Percentiles rank a stretch among this genome's conserved stretches.
Evolutionary conservation across 331 rosid genomes (phyloP).

Genomic region (Malus hybrid): DNA sequence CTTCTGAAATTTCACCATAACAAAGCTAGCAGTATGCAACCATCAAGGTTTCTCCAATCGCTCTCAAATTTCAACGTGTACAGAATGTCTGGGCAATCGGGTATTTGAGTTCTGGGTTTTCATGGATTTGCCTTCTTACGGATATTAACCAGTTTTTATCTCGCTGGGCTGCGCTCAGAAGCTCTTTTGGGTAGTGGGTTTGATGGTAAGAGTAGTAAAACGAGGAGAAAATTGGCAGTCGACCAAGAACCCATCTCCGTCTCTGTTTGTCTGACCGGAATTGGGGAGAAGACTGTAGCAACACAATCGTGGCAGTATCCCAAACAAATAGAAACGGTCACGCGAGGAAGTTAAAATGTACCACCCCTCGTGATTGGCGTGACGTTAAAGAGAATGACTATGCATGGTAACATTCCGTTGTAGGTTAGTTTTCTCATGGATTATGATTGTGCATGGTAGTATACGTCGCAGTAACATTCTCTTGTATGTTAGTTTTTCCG

Average conservation of each 20-base stretch:
- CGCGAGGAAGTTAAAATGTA: no score
- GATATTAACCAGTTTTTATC: conserved; percentile 55
- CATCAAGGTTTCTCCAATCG: neutral
- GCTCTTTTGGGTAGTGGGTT: conserved; percentile 20
- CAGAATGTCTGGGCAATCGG: conserved; percentile 20
- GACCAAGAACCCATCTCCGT: neutral
- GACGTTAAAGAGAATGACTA: neutral
- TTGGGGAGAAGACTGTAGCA: neutral
- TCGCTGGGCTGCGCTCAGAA: conserved; percentile 34
- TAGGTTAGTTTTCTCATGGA: no score
- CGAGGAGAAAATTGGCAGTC: conserved; percentile 3
- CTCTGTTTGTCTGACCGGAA: neutral
- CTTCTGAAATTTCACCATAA: neutral
- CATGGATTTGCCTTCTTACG: conserved; percentile 59
- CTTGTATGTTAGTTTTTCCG: neutral
- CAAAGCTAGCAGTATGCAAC: neutral
- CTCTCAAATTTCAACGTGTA: conserved; percentile 8
- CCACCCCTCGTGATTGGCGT: neutral
- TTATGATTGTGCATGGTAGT: neutral
- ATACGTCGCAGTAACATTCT: no score
- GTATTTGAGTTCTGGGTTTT: conserved; percentile 56
- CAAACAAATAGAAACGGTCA: neutral
- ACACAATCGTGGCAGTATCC: neutral
- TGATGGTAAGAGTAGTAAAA: conserved; percentile 8
- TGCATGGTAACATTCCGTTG: no score